Base-by-base conservation (phyloP, 2,329 filamentous ascomycete genomes). In the Verticillium dahliae region DNA sequence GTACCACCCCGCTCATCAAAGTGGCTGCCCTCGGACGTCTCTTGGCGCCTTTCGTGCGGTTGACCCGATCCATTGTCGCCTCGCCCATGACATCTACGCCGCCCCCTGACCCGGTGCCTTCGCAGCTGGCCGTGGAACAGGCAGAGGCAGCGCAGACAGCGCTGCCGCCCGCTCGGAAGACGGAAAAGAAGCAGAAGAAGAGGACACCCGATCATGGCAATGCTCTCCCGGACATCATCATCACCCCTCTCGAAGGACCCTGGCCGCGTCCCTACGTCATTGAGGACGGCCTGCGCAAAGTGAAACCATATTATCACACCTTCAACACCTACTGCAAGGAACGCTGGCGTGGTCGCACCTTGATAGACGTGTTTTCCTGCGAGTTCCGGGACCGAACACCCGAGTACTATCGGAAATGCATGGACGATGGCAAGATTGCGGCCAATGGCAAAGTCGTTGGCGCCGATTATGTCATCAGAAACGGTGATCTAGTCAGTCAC, bases 271-370 rank as follows among this genome's bases (percentile, higher is more conserved):
- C 92, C 0, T 98, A 97, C 76, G 90, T 89, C 69, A 81, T 97
- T 65, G 89, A 97, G 68, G 88, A 89, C 67, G 92, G 91, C 9
- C 78, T 99, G 64, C 88, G 93, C 58, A 88, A 92, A 65, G 89
- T 97, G 37, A 83, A 82, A 54, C 94, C 94, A 3, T 98, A 99
- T 72, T 87, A 95, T 73, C 97, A 84, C 74, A 97, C 93, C 2
- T 97, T 97, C 80, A 96, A 97, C 72, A 97, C 94, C 0, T 92
- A 86, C 77, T 95, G 91, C 80, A 99, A 98, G 76, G 85, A 97
- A 77, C 84, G 95, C 74, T 99, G 95, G 95, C 85, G 94, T 60
- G 91, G 89, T 37, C 83, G 91, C 41, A 83, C 85, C 63, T 79
- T 99, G 56, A 80, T 97, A 59, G 92, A 97, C 57, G 90, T 99